Conservation (phyloP, 805 yeast species). For the Yamadazyma insecticola region DNA sequence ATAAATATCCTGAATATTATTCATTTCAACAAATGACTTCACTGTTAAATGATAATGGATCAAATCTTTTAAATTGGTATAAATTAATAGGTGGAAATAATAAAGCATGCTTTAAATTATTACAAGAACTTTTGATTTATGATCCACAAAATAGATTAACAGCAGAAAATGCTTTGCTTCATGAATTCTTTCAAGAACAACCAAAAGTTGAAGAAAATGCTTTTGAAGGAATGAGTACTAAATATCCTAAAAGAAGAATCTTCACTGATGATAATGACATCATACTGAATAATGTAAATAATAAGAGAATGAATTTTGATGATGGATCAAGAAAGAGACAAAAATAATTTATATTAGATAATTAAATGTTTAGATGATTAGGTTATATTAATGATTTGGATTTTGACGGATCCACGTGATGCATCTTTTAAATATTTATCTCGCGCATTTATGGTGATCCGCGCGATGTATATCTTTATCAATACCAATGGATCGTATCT, state of each 20-base stretch:
- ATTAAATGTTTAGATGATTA: neutral
- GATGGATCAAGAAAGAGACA: constrained; percentile 20
- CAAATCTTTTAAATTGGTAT: constrained; percentile 80
- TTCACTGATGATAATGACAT: constrained; percentile 86
- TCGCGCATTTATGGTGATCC: no score
- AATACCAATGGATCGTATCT: constrained; percentile 14
- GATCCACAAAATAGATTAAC: constrained; percentile 80
- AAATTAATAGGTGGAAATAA: constrained; percentile 75
- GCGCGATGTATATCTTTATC: no score
- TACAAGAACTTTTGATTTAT: constrained; percentile 65
- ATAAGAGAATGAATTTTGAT: constrained; percentile 14
- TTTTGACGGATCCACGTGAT: no score
- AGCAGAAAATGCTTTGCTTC: constrained; percentile 71
- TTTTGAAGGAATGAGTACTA: constrained; percentile 67
- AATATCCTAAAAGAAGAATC: constrained; percentile 83
- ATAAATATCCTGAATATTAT: constrained; percentile 76
- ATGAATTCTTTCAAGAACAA: constrained; percentile 70
- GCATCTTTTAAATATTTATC: no score
- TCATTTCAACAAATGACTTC: constrained; percentile 42
- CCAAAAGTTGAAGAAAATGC: constrained; percentile 72
- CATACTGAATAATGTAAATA: constrained; percentile 20
- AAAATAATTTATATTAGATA: neutral
- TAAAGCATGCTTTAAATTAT: constrained; percentile 59
- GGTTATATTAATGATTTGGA: no score
- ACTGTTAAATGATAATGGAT: constrained; percentile 47